Base-by-base conservation (phyloP, 2,329 filamentous ascomycete genomes). In the Arthrobotrys iridis region DNA sequence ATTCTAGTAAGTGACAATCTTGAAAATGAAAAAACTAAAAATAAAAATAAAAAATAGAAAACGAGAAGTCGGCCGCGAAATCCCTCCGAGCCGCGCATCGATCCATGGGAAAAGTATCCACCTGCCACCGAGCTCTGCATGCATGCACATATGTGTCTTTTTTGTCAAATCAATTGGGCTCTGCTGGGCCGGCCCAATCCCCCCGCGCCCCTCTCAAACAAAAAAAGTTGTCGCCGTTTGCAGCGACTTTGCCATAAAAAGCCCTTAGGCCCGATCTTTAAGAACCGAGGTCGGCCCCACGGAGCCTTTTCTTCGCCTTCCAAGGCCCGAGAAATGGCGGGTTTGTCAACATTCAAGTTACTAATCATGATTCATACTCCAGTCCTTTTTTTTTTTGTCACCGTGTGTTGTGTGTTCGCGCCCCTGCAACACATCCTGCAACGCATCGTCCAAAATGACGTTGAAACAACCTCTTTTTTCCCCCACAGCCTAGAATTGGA, bases 301-400 rank as follows among this genome's bases (percentile, higher is more conserved):
- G 50, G 50, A 55, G 37, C 28, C n/a, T n/a, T 37, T 55, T 24
- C 50, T 22, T 3, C 30, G 2, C 3, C 24, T 33, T 55, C 50
- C 50, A 55, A 55, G 50, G 37, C 28, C 50, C 50, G 50, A 55
- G 30, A 55, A 35, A 18, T 55, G 50, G 50, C 50, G 50, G n/a
- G 50, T 24, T 55, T 35, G 26, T 8, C 46, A 33, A 46, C 8
- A n/a, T n/a, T n/a, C n/a, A n/a, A n/a, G n/a, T n/a, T n/a, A n/a
- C n/a, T n/a, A n/a, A n/a, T n/a, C 30, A 55, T 55, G 28, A 35
- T 37, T 55, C 48, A 55, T 35, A 10, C 48, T 20, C n/a, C 40
- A 45, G 20, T 15, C 20, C 13, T 10, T 7, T n/a, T n/a, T n/a
- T n/a, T n/a, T n/a, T n/a, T n/a, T n/a, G n/a, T n/a, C n/a, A n/a